Evolutionary conservation across 2,329 filamentous ascomycete genomes (phyloP), one percentile per base, ranked within the genome.

Genomic region (Lasiodiplodia gonubiensis): DNA sequence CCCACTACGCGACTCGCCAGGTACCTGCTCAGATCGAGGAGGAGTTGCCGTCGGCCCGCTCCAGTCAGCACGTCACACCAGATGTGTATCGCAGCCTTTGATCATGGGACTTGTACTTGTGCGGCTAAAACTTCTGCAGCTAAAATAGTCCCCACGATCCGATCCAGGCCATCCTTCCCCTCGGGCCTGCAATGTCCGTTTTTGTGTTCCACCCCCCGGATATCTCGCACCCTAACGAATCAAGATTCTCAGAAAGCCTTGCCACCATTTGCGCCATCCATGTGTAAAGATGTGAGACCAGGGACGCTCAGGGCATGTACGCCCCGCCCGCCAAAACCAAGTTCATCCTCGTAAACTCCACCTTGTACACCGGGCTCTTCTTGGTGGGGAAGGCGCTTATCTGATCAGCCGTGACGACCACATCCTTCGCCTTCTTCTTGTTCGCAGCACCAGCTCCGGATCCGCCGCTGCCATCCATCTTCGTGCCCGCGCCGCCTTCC

Each of bases 321-420:
- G 86, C 86, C 49, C 94, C 93, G 55, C 92, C 93, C 25, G 93
- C 93, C 69, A 98, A 84, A 14, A 97, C 90, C 71, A 98, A 80
- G 77, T 99, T 99, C 92, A 97, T 97, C 69, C 93, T 86, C 3
- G 95, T 98, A 74, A 97, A 97, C 74, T 91, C 88, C 65, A 97
- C 94, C 80, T 94, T 95, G 80, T 96, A 92, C 12, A 98, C 92
- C 0, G 94, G 94, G 18, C 91, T 94, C 81, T 97, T 97, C 86
- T 99, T 99, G 4, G 95, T 98, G 0, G 93, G 90, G 76, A 97
- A 98, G 0, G 92, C 94, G 70, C 89, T 93, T 80, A 99, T 96
- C 80, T 98, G 95, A 75, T 99, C 95, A 0, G 93, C 90, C 0
- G 91, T 94, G 53, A 97, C 91, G 74, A 92, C 92, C 4, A 93